Base-by-base conservation (phyloP, 768 basidiomycete genomes). In the Rhizopogon rudus region DNA sequence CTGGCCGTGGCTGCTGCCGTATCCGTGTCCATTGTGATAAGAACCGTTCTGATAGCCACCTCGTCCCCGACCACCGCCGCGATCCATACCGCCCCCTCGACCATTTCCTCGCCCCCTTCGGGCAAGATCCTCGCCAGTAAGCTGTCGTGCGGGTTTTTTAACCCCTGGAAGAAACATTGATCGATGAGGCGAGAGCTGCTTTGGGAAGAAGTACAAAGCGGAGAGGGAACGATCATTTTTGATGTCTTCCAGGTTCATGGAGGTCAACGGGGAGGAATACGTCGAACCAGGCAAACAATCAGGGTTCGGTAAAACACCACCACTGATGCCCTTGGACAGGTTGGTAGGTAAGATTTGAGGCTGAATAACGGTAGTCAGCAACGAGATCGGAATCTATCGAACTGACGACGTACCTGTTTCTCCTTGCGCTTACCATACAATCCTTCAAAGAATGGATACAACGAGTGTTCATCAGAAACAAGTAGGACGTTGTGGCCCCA, bases 251-350 rank as follows among this genome's bases (percentile, higher is more conserved):
- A 91, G 73, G 51, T 78, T 78, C 40, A 83, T 69, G 20, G 73
- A 69, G 5, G 77, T 61, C 37, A 99, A 71, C 8, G 91, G 93
- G 33, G 82, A 83, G 62, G 86, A 84, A 68, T 91, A 95, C 0
- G 92, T 96, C 6, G 94, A 90, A 51, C 93, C 92, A 3, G 97
- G 97, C 12, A 98, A 81, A 63, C 88, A 95, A 53, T 86, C 84
- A 16, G 93, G 88, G 69, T 95, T 92, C 14, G 91, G 86, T 17
- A 92, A 72, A 35, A 93, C 82, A 40, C 78, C 77, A 9, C 97
- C 97, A 55, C 78, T 86, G 50, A 96, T 83, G 25, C 95, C 93
- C 57, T 81, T 80, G 60, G 89, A 92, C 25, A 84, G 71, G 40
- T 77, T 78, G 12, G 77, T 67, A 60, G 95, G 86, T 48, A 99